Percentiles rank a stretch among this genome's conserved stretches.
phyloP scores from a whole-genome alignment of 2,329 filamentous ascomycete genomes.

The Helminthosporium solani region DNA sequence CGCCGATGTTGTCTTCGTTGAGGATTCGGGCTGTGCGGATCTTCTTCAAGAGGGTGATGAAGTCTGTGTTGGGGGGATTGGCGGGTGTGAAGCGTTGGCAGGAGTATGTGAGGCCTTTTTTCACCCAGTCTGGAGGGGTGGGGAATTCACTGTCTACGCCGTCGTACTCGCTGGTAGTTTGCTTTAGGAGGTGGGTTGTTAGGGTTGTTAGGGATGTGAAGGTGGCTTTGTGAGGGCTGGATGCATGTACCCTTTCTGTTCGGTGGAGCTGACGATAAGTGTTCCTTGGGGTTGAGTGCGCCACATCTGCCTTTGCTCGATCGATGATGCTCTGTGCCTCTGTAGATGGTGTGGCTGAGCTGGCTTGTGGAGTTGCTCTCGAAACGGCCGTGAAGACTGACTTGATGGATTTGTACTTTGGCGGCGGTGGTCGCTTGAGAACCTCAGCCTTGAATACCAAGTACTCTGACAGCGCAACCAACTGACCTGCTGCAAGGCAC shows the following conservation, averaged over 20 bases:
- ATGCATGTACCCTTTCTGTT: conserved; percentile 24
- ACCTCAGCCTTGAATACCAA: conserved; percentile 54
- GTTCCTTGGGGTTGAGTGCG: conserved; percentile 12
- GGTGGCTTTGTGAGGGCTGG: conserved; percentile 16
- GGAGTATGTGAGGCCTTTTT: conserved; percentile 66
- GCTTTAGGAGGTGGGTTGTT: conserved; percentile 54
- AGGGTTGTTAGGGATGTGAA: conserved; percentile 23
- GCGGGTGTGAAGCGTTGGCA: conserved; percentile 76
- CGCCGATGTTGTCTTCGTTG: conserved; percentile 73
- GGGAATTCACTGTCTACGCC: conserved; percentile 57
- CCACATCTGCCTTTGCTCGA: conserved; percentile 54
- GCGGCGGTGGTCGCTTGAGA: conserved; percentile 37
- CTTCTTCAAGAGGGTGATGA: conserved; percentile 71
- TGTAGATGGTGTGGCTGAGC: conserved; percentile 22
- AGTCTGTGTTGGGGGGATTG: conserved; percentile 69
- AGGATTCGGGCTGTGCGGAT: conserved; percentile 72
- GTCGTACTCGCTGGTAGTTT: conserved; percentile 80
- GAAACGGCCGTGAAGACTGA: conserved; percentile 11
- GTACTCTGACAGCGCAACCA: conserved; percentile 52
- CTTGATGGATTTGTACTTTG: conserved; percentile 19
- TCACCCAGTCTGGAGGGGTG: conserved; percentile 68
- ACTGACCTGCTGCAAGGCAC: conserved; percentile 45
- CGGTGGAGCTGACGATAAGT: conserved; percentile 15
- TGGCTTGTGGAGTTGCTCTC: conserved; percentile 19
- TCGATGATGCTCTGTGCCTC: conserved; percentile 48